Percentiles rank a stretch among this genome's conserved stretches.
Conservation (phyloP, 176 grass and related monocot species). For the Lolium perenne region DNA sequence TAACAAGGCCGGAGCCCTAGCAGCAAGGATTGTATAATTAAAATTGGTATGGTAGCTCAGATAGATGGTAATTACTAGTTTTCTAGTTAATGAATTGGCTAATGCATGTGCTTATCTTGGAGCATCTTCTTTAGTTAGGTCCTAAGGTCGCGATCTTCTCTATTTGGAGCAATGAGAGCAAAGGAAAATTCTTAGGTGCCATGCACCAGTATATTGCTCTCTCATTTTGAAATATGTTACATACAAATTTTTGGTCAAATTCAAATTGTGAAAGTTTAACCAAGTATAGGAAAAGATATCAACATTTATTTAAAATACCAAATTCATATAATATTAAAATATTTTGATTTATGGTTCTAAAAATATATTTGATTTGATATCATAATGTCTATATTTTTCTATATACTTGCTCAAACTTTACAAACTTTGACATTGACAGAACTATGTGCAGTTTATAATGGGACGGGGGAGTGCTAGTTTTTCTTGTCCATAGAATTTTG, state of each 20-base stretch:
- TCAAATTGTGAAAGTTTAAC: too few species aligned
- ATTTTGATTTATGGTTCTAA: too few species aligned
- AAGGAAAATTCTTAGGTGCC: slow-evolving; percentile 14
- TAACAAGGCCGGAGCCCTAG: background rate
- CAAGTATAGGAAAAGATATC: too few species aligned
- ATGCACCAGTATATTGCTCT: background rate
- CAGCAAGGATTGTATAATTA: background rate
- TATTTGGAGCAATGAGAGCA: background rate
- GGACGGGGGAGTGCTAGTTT: too few species aligned
- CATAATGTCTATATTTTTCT: too few species aligned
- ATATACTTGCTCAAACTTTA: background rate
- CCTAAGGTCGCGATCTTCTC: slow-evolving; percentile 7
- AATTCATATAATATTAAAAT: too few species aligned
- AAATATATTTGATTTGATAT: too few species aligned
- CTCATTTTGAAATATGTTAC: too few species aligned
- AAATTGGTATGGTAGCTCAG: background rate
- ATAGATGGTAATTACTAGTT: background rate
- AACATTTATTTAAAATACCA: too few species aligned
- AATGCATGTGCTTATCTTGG: background rate
- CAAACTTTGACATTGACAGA: too few species aligned
- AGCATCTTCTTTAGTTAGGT: slow-evolving; percentile 38
- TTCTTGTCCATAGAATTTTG: background rate
- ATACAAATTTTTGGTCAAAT: too few species aligned
- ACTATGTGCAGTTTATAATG: too few species aligned
- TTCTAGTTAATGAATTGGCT: background rate